Base-by-base conservation (phyloP, 371 early-diverging fungal genomes). In the Mortierella sp. region DNA sequence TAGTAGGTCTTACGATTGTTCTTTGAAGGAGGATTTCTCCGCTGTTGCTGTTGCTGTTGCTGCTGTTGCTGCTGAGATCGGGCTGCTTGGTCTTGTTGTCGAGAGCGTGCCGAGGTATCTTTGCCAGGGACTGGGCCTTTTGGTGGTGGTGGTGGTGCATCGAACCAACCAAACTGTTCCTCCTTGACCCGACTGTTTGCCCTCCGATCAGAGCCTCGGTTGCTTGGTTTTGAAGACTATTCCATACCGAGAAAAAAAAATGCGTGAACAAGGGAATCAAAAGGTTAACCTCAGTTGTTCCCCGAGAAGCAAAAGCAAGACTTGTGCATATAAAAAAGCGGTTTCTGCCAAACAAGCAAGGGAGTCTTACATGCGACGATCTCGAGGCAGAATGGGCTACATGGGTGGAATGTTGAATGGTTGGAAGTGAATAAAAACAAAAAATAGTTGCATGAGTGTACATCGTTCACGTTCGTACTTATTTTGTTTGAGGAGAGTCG, bases 141-240 rank as follows among this genome's bases (percentile, higher is more conserved):
- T 54, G 41, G 56, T 4, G 71, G 0, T 3, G 70, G n/a, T 51
- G 70, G 16, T 51, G 72, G 35, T 4, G 63, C 80, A 54, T 81
- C 81, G 48, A 81, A 81, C 81, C 81, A 81, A 3, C 71, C 76
- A 10, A 72, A 73, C 24, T 32, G 21, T 21, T 75, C 72, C 16
- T 56, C 74, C 24, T 27, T 29, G 27, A 43, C 7, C 24, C 51
- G 48, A 24, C 43, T 14, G 48, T 46, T 74, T 10, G 44, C 51
- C 7, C 29, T 55, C 24, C 70, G 65, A 65, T 65, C 65, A 65
- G 65, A 65, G 8, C 65, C 65, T 24, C 65, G 38, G 21, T 21
- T 7, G 41, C 21, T 65, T 12, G 65, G 10, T 8, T 65, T 65
- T 3, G 41, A 41, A 38, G 65, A 11, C 65, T 65, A 38, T 65